phyloP scores from a whole-genome alignment of 2,329 filamentous ascomycete species.

The Blastomyces silverae region DNA sequence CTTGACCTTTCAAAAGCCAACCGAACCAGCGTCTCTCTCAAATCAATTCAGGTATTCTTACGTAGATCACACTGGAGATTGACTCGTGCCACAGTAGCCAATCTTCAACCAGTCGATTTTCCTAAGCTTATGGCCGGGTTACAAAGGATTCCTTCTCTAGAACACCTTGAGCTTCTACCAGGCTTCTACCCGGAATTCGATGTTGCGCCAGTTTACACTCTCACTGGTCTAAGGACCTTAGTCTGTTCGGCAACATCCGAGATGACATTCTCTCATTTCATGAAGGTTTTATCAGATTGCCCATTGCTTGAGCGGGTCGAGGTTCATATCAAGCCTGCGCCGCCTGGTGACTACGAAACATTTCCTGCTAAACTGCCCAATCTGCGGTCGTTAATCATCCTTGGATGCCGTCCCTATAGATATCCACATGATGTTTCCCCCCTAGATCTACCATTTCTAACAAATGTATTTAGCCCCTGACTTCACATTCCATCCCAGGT shows the following conservation, averaged over 20 bases:
- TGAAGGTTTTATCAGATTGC: slow-evolving; percentile 19
- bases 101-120: slow-evolving; percentile 26
- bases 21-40: slow-evolving; percentile 37
- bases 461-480: slow-evolving; percentile 9
- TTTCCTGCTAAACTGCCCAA: slow-evolving; percentile 11
- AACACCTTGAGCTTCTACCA: slow-evolving; percentile 29
- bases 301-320: slow-evolving; percentile 20
- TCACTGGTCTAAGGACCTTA: slow-evolving; percentile 21
- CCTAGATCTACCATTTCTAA: slow-evolving; percentile 5
- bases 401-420: neutral
- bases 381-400: slow-evolving; percentile 11
- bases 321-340: slow-evolving; percentile 13
- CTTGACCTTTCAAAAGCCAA: slow-evolving; percentile 47
- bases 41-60: slow-evolving; percentile 33
- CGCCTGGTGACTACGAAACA: slow-evolving; percentile 2
- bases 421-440: neutral
- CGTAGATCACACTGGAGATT: slow-evolving; percentile 32
- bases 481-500: neutral
- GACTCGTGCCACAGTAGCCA: slow-evolving; percentile 25
- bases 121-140: slow-evolving; percentile 23
- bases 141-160: slow-evolving; percentile 29
- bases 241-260: slow-evolving; percentile 14
- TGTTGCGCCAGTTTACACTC: slow-evolving; percentile 12
- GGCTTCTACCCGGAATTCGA: slow-evolving; percentile 20
- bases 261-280: slow-evolving; percentile 15